Evolutionary conservation across 2,329 filamentous ascomycete genomes (phyloP), one percentile per base, ranked within the genome.

Genomic region (Aspergillus sp.): DNA sequence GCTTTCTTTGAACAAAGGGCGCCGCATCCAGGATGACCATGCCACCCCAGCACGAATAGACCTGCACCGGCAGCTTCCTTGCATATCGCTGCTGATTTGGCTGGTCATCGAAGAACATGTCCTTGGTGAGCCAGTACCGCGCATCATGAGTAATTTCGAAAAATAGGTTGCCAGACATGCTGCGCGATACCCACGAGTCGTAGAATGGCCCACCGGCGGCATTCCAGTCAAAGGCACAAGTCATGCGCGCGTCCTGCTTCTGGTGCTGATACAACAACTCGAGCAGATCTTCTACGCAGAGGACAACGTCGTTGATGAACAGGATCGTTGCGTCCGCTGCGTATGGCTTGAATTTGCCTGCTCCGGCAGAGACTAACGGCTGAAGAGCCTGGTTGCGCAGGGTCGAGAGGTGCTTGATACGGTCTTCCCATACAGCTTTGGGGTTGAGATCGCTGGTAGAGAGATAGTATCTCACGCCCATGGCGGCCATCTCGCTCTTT

Each of bases 161-260:
- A 13, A 53, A 53, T 5, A 53, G 32, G 12, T 53, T 53, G 10
- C 50, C 50, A 1, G 50, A 53, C 50, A 53, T 53, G 12, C 32
- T 39, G 8, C 50, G 50, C 9, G 50, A 53, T 2, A 53, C 50
- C 50, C 50, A 53, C 6, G 50, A 53, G 21, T 53, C 50, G 13
- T 53, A 53, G 32, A 53, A 53, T 5, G 50, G 38, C 6, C 50
- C 50, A 5, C 50, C 50, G 7, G 30, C 50, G 15, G 50, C 30
- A 19, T 53, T 53, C 50, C 50, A 53, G 50, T 53, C 50, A 13
- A 53, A 53, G 32, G 50, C 50, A 21, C 50, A 53, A 19, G 50
- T 53, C 50, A 53, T 53, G 15, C 38, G 17, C 5, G 50, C 50
- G 8, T 53, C 30, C n/a, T 53, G 50, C 5, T 21, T 2, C 19